Base-by-base conservation (phyloP, 371 early-diverging fungal species). In the Nosema muscidifuracis region DNA sequence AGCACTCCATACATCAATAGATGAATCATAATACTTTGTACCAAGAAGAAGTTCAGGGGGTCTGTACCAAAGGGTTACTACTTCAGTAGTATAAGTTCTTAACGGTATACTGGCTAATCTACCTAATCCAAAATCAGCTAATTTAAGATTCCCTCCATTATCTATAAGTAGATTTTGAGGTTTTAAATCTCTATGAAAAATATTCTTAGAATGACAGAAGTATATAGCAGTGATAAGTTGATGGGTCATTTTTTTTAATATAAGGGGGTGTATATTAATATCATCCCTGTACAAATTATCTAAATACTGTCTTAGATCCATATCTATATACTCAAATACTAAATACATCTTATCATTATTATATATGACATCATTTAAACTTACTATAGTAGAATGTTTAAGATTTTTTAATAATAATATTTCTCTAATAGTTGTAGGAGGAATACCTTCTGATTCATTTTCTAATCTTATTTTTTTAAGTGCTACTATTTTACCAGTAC, bases 291-390 rank as follows among this genome's bases (percentile, higher is more conserved):
- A 62, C 89, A 84, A 62, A 87, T 88, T 7, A 88, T 89, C 87
- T 90, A 84, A 87, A 87, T 85, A 90, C 85, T 82, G 92, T 92
- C 81, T 97, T 92, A 99, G 86, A 84, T 97, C 98, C 82, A 89
- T 89, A 77, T 94, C 94, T 88, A 97, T 88, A 82, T 87, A 95
- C 84, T 97, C 98, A 85, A 97, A 97, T 24, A 97, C 96, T 30
- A 99, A 87, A 80, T 92, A 92, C 38, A 97, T 86, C 81, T 89
- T 94, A 81, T 88, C 89, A 78, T 95, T 94, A 1, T 93, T 95
- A 80, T 97, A 97, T 77, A 96, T 91, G 34, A 97, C 94, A 82
- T 97, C 95, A 69, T 91, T 86, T 20, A 99, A 87, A 15, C 88
- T 87, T 10, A 93, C 86, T 83, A 95, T 91, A 75, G 91, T 90